Percentiles rank a stretch among this genome's conserved stretches.
These are phyloP conservation scores for Rhizopus arrhizus DNA, from an alignment of 371 early-diverging fungal species.

Conservation along the genomic window DNA sequence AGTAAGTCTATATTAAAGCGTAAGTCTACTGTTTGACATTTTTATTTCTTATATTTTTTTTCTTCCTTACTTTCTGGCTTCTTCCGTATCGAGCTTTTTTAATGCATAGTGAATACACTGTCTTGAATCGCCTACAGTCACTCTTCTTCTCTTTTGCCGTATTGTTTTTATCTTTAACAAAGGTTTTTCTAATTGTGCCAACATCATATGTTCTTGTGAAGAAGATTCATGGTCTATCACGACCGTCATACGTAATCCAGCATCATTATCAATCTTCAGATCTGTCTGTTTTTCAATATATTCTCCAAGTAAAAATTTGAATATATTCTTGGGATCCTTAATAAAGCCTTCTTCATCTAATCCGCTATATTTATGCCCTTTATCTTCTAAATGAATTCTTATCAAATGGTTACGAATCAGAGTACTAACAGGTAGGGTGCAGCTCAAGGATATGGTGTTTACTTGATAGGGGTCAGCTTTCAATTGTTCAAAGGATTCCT, in stretches of 20 bases:
- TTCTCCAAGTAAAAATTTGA: constrained; percentile 46
- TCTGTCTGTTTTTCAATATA: constrained; percentile 34
- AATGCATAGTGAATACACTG: constrained; percentile 60
- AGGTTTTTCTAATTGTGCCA: constrained; percentile 62
- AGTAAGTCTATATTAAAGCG: constrained; percentile 23
- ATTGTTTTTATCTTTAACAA: constrained; percentile 60
- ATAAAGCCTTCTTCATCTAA: constrained; percentile 11
- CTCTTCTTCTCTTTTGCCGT: constrained; percentile 52
- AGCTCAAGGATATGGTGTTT: constrained; percentile 44
- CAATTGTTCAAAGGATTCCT: constrained; percentile 32
- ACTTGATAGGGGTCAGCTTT: constrained; percentile 41
- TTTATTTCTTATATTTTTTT: too few relatives aligned
- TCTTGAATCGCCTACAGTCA: constrained; percentile 59
- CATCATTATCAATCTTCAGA: constrained; percentile 25
- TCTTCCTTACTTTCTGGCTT: constrained; percentile 55
- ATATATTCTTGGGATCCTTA: constrained; percentile 54
- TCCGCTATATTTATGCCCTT: background rate
- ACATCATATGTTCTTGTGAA: constrained; percentile 63
- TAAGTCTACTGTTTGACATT: background rate
- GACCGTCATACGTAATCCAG: constrained; percentile 59
- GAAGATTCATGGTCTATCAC: constrained; percentile 63
- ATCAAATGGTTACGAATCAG: constrained; percentile 56
- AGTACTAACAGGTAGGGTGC: constrained; percentile 57
- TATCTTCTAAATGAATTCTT: constrained; percentile 23
- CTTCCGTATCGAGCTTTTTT: constrained; percentile 46